Evolutionary conservation across 345 rosid genomes (phyloP).

Genomic region (Sisymbrium altissimum): DNA sequence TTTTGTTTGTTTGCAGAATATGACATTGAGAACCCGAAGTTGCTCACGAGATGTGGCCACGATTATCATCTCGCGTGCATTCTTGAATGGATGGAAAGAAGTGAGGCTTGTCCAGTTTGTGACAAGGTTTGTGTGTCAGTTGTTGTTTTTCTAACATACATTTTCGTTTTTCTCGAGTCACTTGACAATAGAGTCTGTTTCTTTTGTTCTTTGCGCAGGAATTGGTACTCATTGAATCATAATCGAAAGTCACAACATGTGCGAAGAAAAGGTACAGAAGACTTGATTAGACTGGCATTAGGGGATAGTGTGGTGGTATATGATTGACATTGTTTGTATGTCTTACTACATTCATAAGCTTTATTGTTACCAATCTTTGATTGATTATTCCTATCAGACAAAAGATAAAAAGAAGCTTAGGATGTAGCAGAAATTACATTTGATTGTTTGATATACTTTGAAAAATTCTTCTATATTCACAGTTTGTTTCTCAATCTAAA

Average conservation of each 20-base stretch:
- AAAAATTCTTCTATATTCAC: not conserved
- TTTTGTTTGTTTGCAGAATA: conserved; percentile 54
- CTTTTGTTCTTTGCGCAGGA: conserved; percentile 8
- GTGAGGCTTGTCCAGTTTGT: conserved; percentile 86
- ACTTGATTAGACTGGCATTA: conserved; percentile 4
- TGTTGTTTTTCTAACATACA: not conserved
- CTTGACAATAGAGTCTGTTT: not conserved
- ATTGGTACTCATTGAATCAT: conserved; percentile 16
- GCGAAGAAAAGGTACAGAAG: conserved; percentile 3
- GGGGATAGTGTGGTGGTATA: conserved; percentile 6
- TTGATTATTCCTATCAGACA: conserved; percentile 4
- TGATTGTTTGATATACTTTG: conserved; percentile 8
- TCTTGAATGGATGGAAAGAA: conserved; percentile 97
- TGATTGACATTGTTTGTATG: conserved; percentile 16
- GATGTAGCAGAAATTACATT: conserved; percentile 5
- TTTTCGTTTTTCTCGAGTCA: not conserved
- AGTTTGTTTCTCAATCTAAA: not conserved
- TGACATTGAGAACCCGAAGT: conserved; percentile 69
- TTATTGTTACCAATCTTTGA: conserved; percentile 12
- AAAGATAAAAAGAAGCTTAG: not conserved
- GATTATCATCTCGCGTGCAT: conserved; percentile 85
- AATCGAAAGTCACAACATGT: not conserved
- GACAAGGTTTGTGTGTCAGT: conserved; percentile 61
- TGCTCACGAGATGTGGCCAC: conserved; percentile 79
- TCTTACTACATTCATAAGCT: conserved; percentile 7